A percentile compares a stretch with the other conserved stretches of the same genome.
Conservation (phyloP, 2,329 filamentous ascomycete genomes). For the Cordyceps pruinosa region DNA sequence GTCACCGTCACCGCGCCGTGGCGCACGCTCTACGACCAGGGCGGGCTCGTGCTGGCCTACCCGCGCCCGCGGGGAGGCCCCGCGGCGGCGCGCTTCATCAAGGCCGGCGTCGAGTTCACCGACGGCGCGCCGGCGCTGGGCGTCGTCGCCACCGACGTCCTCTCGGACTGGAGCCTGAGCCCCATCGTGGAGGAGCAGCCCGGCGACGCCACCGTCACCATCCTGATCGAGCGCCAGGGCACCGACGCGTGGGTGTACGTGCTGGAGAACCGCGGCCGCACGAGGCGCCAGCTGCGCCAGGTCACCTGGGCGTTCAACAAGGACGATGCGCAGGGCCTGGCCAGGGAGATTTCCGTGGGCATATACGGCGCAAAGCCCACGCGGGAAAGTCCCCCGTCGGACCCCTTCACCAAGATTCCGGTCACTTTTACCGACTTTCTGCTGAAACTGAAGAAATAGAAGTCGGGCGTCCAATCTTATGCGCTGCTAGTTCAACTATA, state of each 20-base stretch:
- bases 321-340: conserved; percentile 12
- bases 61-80: background rate
- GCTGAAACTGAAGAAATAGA: conserved; percentile 2
- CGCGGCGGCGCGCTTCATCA: conserved; percentile 14
- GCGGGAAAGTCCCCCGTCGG: conserved; percentile 11
- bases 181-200: conserved; percentile 14
- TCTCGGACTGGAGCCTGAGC: conserved; percentile 16
- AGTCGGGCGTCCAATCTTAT: background rate
- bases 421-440: conserved; percentile 14
- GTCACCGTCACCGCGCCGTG: conserved; percentile 15
- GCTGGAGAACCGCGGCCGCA: conserved; percentile 5
- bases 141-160: conserved; percentile 15
- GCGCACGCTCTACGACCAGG: conserved; percentile 18
- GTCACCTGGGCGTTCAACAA: conserved; percentile 16
- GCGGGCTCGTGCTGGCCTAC: conserved; percentile 15
- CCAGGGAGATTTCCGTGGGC: conserved; percentile 12
- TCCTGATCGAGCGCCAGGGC: conserved; percentile 14
- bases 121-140: conserved; percentile 14
- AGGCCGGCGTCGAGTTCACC: conserved; percentile 16
- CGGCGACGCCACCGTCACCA: conserved; percentile 10
- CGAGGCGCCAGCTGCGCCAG: conserved; percentile 13
- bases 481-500: background rate
- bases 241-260: conserved; percentile 17
- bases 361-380: conserved; percentile 18
- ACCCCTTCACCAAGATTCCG: conserved; percentile 11